Evolutionary conservation across 2,329 filamentous ascomycete species (phyloP).

Genomic region (Alternaria tenuissima): DNA sequence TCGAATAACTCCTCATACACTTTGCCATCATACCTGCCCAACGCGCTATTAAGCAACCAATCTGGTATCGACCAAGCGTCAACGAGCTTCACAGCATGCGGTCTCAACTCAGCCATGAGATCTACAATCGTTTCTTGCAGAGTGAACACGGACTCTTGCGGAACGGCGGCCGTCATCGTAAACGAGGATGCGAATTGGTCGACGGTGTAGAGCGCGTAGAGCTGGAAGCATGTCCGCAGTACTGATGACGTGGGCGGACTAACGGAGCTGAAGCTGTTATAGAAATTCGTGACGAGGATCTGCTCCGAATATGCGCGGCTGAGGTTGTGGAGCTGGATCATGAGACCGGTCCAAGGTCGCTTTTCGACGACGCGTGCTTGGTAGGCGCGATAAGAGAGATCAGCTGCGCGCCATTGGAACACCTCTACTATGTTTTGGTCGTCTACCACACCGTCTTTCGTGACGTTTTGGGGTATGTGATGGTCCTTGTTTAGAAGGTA

Average conservation of each 20-base stretch:
- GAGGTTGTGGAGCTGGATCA: constrained; percentile 54
- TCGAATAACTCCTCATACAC: constrained; percentile 64
- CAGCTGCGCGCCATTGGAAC: constrained; percentile 57
- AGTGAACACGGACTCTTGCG: constrained; percentile 52
- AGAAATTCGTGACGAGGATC: constrained; percentile 59
- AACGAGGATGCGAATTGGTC: constrained; percentile 57
- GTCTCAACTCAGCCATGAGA: constrained; percentile 58
- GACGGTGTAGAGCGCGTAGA: constrained; percentile 60
- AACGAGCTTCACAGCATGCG: constrained; percentile 61
- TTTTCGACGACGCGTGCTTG: constrained; percentile 56
- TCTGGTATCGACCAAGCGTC: constrained; percentile 64
- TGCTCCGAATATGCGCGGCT: constrained; percentile 59
- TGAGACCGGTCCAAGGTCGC: constrained; percentile 58
- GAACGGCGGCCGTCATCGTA: constrained; percentile 54
- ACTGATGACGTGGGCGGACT: constrained; percentile 41
- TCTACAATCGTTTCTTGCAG: constrained; percentile 55
- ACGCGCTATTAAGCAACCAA: constrained; percentile 60
- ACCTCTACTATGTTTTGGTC: constrained; percentile 55
- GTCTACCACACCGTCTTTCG: constrained; percentile 39
- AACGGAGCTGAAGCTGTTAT: constrained; percentile 46
- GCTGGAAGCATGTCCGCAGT: constrained; percentile 56
- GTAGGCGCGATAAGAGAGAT: constrained; percentile 55
- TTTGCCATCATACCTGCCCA: constrained; percentile 61
- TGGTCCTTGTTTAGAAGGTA: constrained; percentile 49
- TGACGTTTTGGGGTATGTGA: constrained; percentile 36